Evolutionary conservation across 2,329 filamentous ascomycete species (phyloP).

Genomic region (Neofusicoccum parvum): DNA sequence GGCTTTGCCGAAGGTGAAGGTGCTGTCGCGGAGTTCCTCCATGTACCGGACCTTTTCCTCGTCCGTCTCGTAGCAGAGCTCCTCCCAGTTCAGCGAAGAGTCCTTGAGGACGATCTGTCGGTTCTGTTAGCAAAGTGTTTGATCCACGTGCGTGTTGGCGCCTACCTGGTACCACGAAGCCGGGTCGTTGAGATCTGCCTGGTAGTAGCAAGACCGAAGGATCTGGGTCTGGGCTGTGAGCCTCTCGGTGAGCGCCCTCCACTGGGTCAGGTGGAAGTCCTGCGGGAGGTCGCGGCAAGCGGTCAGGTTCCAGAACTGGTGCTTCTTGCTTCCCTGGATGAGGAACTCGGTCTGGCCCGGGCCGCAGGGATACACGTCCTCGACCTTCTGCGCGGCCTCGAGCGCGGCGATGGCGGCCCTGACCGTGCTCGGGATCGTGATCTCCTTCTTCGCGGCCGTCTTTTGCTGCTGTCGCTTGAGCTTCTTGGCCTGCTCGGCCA

Average conservation of each 20-base stretch:
- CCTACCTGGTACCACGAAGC: conserved; percentile 8
- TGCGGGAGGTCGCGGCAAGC: conserved; percentile 10
- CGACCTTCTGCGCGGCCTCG: background rate
- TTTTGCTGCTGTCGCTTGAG: no score
- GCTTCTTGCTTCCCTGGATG: conserved; percentile 21
- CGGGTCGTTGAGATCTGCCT: background rate
- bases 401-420: no score
- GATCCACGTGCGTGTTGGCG: no score
- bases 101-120: background rate
- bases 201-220: no score
- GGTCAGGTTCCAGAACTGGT: conserved; percentile 25
- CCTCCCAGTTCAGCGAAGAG: background rate
- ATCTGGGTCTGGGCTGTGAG: no score
- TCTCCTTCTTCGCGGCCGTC: conserved; percentile 29
- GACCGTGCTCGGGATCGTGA: no score
- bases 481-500: background rate
- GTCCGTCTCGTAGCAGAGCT: conserved; percentile 17
- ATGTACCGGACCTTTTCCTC: conserved; percentile 21
- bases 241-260: no score
- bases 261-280: background rate
- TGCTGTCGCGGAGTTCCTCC: conserved; percentile 29
- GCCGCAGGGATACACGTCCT: conserved; percentile 24
- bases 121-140: no score
- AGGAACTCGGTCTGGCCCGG: conserved; percentile 27
- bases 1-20: conserved; percentile 36